These are phyloP conservation scores for Cercospora beticola DNA, from an alignment of 2,329 filamentous ascomycete genomes.

Conservation along the genomic window DNA sequence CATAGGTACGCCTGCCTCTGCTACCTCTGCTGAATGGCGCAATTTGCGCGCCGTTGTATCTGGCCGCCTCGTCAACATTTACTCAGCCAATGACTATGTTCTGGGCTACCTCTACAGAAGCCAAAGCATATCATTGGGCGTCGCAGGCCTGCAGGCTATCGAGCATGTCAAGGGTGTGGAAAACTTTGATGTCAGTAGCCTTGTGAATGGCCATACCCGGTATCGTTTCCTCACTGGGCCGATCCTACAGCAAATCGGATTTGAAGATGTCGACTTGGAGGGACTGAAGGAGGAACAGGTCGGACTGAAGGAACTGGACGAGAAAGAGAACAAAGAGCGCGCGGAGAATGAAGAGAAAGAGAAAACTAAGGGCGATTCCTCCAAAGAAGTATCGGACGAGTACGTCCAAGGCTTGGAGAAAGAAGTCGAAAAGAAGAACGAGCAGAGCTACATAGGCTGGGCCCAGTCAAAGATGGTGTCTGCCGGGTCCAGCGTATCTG, in stretches of 20 bases:
- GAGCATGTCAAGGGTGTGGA: slow-evolving; percentile 65
- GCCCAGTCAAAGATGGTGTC: slow-evolving; percentile 44
- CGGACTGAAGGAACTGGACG: slow-evolving; percentile 41
- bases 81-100: slow-evolving; percentile 82
- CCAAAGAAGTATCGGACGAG: slow-evolving; percentile 38
- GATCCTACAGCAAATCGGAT: slow-evolving; percentile 54
- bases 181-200: slow-evolving; percentile 54
- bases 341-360: slow-evolving; percentile 32
- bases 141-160: slow-evolving; percentile 78
- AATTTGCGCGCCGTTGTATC: slow-evolving; percentile 74
- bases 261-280: slow-evolving; percentile 52
- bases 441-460: slow-evolving; percentile 46
- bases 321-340: slow-evolving; percentile 38
- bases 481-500: slow-evolving; percentile 31
- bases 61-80: slow-evolving; percentile 83
- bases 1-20: slow-evolving; percentile 77
- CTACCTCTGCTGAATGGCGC: slow-evolving; percentile 70
- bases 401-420: slow-evolving; percentile 40
- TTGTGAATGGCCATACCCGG: slow-evolving; percentile 52
- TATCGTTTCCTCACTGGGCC: slow-evolving; percentile 54
- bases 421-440: slow-evolving; percentile 47
- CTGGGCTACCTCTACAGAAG: slow-evolving; percentile 85
- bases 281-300: slow-evolving; percentile 50
- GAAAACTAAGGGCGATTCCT: slow-evolving; percentile 29
- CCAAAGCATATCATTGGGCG: slow-evolving; percentile 75